A percentile compares a stretch with the other conserved stretches of the same genome.
phyloP scores from a whole-genome alignment of 768 basidiomycete genomes.

The Mycena haematopus region DNA sequence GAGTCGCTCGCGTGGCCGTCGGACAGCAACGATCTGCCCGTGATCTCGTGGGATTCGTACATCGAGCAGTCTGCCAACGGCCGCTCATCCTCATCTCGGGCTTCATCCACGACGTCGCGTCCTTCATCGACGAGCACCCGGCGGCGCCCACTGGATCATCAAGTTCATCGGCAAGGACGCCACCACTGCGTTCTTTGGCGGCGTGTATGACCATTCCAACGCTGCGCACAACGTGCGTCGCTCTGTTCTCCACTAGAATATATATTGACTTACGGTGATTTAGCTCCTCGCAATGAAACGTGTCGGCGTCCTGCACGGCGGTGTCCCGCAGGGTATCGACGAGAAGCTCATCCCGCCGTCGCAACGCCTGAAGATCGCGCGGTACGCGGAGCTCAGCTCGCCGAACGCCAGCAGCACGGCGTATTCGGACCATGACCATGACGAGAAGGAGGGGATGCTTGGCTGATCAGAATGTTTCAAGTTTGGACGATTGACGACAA shows the following conservation, averaged over 20 bases:
- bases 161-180: constrained; percentile 93
- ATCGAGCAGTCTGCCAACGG: constrained; percentile 79
- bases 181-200: constrained; percentile 94
- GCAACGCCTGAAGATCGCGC: constrained; percentile 73
- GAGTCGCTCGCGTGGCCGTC: constrained; percentile 83
- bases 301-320: constrained; percentile 67
- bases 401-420: constrained; percentile 61
- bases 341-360: constrained; percentile 75
- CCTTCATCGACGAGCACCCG: constrained; percentile 91
- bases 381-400: constrained; percentile 65
- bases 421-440: constrained; percentile 47
- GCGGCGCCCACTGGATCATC: constrained; percentile 84
- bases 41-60: constrained; percentile 88
- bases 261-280: not conserved
- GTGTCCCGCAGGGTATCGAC: constrained; percentile 61
- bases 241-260: not conserved
- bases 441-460: constrained; percentile 26
- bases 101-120: constrained; percentile 89
- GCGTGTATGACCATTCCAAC: constrained; percentile 89
- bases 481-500: not conserved
- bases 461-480: no score
- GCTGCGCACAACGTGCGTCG: constrained; percentile 80
- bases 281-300: constrained; percentile 70
- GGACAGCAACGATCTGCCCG: constrained; percentile 75
- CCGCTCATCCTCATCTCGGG: constrained; percentile 89